Evolutionary conservation across 2,329 filamentous ascomycete genomes (phyloP).

Genomic region (Pseudogymnoascus sp.): DNA sequence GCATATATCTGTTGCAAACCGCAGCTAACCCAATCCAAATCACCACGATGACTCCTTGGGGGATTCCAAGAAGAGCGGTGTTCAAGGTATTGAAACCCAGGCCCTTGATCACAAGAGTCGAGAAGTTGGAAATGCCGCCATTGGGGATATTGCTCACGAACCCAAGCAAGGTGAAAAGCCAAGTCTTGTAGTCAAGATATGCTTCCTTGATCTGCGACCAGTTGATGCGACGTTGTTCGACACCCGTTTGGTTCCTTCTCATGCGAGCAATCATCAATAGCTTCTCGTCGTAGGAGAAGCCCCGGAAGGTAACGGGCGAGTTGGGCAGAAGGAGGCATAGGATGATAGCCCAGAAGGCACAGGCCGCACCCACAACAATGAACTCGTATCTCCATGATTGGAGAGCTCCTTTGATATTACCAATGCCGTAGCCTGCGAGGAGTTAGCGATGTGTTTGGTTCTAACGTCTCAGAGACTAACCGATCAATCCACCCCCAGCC

Average conservation of each 20-base stretch:
- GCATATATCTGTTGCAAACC: conserved; percentile 34
- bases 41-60: conserved; percentile 49
- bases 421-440: conserved; percentile 23
- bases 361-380: conserved; percentile 17
- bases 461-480: conserved; percentile 12
- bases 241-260: conserved; percentile 48
- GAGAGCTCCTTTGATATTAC: conserved; percentile 18
- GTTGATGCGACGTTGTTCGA: conserved; percentile 43
- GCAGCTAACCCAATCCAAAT: conserved; percentile 44
- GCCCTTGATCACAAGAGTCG: conserved; percentile 31
- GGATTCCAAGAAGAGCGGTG: conserved; percentile 48
- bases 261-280: conserved; percentile 44
- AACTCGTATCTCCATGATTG: conserved; percentile 18
- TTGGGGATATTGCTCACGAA: conserved; percentile 43
- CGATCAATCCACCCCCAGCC: conserved; percentile 15
- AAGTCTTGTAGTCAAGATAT: conserved; percentile 33
- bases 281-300: conserved; percentile 33
- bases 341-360: conserved; percentile 25
- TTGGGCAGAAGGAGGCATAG: conserved; percentile 42
- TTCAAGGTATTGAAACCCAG: conserved; percentile 39
- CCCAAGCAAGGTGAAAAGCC: conserved; percentile 19
- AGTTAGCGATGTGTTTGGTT: conserved; percentile 17
- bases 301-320: conserved; percentile 38
- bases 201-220: conserved; percentile 42
- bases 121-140: conserved; percentile 47